Evolutionary conservation across 352 stramenopile genomes (phyloP).

Genomic region (Peronospora destructor): DNA sequence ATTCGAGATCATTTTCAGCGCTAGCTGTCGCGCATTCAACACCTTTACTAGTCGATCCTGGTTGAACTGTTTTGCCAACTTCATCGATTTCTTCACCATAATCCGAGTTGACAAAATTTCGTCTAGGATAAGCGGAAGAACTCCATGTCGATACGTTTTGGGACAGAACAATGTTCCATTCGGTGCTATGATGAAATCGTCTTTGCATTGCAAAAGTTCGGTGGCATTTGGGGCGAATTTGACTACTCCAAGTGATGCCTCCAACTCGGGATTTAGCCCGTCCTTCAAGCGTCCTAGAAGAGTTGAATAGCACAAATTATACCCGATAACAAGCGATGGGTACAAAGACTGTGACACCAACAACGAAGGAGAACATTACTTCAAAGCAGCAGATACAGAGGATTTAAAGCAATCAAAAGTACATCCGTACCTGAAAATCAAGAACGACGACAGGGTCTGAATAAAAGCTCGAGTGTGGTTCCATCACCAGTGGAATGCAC

Average conservation of each 20-base stretch:
- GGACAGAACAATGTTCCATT: slow-evolving; percentile 95
- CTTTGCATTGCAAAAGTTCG: slow-evolving; percentile 39
- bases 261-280: slow-evolving; percentile 59
- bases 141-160: slow-evolving; percentile 88
- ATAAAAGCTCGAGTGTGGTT: slow-evolving; percentile 95
- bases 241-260: slow-evolving; percentile 57
- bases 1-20: slow-evolving; percentile 99
- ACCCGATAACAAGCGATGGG: slow-evolving; percentile 98
- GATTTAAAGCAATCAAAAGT: background rate
- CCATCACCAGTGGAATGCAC: slow-evolving; percentile 90
- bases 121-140: slow-evolving; percentile 94
- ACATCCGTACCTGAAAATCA: slow-evolving; percentile 90
- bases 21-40: slow-evolving; percentile 81
- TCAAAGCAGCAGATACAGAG: background rate
- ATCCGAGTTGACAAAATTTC: slow-evolving; percentile 94
- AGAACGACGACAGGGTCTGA: slow-evolving; percentile 96
- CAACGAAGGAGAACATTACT: background rate
- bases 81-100: slow-evolving; percentile 98
- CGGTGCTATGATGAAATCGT: slow-evolving; percentile 69
- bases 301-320: slow-evolving; percentile 99
- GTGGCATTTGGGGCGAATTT: slow-evolving; percentile 40
- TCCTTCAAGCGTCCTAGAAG: slow-evolving; percentile 89
- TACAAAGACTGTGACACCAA: slow-evolving; percentile 89
- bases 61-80: slow-evolving; percentile 74
- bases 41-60: slow-evolving; percentile 60